Evolutionary conservation across 1,284 basidiomycete species (phyloP), one percentile per base, ranked within the genome.

Genomic region (Agaricales sp.): DNA sequence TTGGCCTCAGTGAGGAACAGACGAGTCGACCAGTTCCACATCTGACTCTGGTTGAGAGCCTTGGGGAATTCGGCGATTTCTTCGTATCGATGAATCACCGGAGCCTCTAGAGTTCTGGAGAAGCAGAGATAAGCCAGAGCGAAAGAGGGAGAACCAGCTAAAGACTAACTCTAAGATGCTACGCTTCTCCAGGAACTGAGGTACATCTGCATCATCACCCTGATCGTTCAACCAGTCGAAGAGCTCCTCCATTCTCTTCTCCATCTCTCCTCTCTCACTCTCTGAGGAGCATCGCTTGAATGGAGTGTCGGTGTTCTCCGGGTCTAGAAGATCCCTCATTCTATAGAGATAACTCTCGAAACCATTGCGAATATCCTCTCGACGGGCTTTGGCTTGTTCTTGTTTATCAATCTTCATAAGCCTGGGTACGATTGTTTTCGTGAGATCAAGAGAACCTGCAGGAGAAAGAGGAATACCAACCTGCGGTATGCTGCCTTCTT

Each of bases 331-430:
- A 61, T 94, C 93, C 19, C 91, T 82, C 25, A 97, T 69, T 50
- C 84, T 80, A 70, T 99, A 99, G 16, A 98, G 67, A 64, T 94
- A 95, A 21, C 86, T 79, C 66, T 99, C 96, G 50, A 99, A 80
- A 22, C 78, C 75, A 67, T 99, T 99, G 50, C 85, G 78, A 1
- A 92, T 90, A 65, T 98, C 95, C 61, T 95, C 95, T 46, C 82
- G 81, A 48, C 81, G 78, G 22, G 73, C 75, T 61, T 92, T 92
- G 16, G 82, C 77, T 1, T 73, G 68, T 64, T 97, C 93, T 49
- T 87, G 84, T 8, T 71, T 66, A 53, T 94, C 85, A 53, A 97
- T 73, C 2, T 81, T 77, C n/a, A 81, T 75, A 21, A 96, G 71
- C 60, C 92, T 94, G 51, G 13, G 41, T 45, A 41, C 30, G 52